Base-by-base conservation (phyloP, 108 stramenopile genomes). In the Nitzschia sp. region DNA sequence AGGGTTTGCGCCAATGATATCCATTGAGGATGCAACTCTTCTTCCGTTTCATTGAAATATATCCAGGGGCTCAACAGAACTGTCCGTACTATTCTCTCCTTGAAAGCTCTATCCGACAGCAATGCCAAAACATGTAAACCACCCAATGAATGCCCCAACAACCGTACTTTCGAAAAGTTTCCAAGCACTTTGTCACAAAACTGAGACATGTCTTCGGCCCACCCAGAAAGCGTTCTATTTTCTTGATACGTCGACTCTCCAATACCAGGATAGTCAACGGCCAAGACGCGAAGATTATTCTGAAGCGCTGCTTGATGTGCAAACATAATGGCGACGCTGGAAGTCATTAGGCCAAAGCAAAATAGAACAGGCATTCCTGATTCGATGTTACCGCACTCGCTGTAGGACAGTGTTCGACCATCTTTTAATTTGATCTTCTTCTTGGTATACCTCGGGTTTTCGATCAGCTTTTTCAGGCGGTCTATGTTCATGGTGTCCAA, bases 191-290 rank as follows among this genome's bases (percentile, higher is more conserved):
- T 21, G 38, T 68, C 60, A 35, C 68, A 48, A 35, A 75, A 67
- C 30, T 75, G 36, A 21, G 19, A 15, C 1, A 67, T 42, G 48
- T 75, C 74, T 23, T 60, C 46, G 19, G 66, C 56, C 74, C 74
- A 75, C 35, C 38, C 66, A 57, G 45, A 35, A 1, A 75, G 32
- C 25, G 65, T 75, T 31, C 74, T 38, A 53, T 68, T 45, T 23
- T 47, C 23, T 45, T 60, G 48, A 34, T 33, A 47, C 9, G 66
- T 75, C 46, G 66, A 67, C 46, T 75, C 74, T 6, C 74, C 74
- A 34, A 75, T 75, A 38, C 74, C 74, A 28, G 74, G 74, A 60
- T 75, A 75, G 54, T 75, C 74, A 13, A 75, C 46, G 13, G 66
- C 46, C 18, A 75, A 29, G 13, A 75, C 34, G 30, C 64, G 56